Percentiles rank a stretch among this genome's conserved stretches.
Conservation (phyloP, 1,284 basidiomycete genomes). For the Heterobasidion irregulare region DNA sequence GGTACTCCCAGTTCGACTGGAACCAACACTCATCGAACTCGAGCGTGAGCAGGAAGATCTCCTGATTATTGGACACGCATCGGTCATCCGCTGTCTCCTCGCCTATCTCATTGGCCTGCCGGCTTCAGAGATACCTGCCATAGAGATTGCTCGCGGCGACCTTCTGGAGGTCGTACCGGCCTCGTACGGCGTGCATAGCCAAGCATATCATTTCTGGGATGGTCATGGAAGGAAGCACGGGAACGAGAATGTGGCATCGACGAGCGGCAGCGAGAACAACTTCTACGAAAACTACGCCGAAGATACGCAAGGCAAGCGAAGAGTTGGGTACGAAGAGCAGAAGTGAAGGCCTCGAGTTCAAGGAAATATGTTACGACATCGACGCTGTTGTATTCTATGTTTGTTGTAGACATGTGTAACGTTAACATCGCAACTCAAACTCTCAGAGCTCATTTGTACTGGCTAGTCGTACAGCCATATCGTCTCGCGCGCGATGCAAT, state of each 20-base stretch:
- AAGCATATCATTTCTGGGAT: conserved; percentile 91
- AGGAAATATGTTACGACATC: neutral
- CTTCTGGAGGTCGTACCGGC: conserved; percentile 86
- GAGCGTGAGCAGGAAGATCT: conserved; percentile 76
- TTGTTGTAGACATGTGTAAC: too few species aligned
- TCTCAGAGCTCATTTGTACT: too few species aligned
- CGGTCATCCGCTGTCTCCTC: conserved; percentile 94
- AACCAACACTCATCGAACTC: conserved; percentile 79
- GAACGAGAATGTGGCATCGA: conserved; percentile 27
- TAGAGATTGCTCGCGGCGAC: conserved; percentile 90
- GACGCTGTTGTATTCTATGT: neutral
- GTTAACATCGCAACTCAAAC: too few species aligned
- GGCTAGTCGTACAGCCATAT: too few species aligned
- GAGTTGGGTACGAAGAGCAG: neutral
- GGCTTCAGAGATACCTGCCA: conserved; percentile 94
- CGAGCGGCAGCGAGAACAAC: conserved; percentile 51
- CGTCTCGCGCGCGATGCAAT: too few species aligned
- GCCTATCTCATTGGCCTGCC: conserved; percentile 90
- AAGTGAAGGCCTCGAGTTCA: neutral
- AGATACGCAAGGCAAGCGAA: conserved; percentile 67
- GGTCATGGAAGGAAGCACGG: conserved; percentile 57
- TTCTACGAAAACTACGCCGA: conserved; percentile 85
- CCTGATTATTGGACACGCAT: conserved; percentile 80
- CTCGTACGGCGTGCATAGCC: conserved; percentile 82
- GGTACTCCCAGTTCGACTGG: conserved; percentile 51